Conservation (phyloP, 345 rosid genomes). For the Populus nigra region DNA sequence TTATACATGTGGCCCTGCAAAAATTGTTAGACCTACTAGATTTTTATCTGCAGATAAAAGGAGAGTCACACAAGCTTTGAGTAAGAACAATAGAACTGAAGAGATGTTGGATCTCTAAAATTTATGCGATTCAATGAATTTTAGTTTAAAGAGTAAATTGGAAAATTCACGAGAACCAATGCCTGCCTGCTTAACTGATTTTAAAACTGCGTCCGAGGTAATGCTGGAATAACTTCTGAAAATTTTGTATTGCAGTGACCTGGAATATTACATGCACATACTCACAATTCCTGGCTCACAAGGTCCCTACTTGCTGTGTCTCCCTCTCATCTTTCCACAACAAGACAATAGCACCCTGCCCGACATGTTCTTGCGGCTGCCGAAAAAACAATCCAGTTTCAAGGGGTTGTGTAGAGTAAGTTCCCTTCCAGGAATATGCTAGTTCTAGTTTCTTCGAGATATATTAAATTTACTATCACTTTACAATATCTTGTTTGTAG, state of each 20-base stretch:
- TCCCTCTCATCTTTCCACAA: conserved; percentile 90
- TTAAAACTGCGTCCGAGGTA: neutral
- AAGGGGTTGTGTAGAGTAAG: conserved; percentile 76
- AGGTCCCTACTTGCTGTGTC: conserved; percentile 80
- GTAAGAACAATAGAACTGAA: conserved; percentile 46
- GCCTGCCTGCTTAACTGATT: neutral
- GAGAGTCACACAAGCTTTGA: conserved; percentile 76
- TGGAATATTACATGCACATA: conserved; percentile 90
- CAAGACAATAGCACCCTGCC: conserved; percentile 66
- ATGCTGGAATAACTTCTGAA: neutral
- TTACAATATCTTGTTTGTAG: conserved; percentile 35
- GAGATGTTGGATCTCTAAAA: neutral
- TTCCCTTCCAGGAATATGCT: conserved; percentile 11
- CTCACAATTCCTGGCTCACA: conserved; percentile 76
- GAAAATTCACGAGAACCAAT: neutral
- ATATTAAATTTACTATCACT: neutral
- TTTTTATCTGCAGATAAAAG: conserved; percentile 52
- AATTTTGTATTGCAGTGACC: conserved; percentile 59
- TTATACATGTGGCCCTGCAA: conserved; percentile 71
- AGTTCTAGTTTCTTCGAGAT: too few species aligned
- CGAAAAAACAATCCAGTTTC: conserved; percentile 38
- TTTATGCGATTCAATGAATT: neutral
- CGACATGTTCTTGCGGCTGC: conserved; percentile 87
- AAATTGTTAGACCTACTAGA: conserved; percentile 52
- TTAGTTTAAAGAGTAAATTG: neutral